Evolutionary conservation across 2,329 filamentous ascomycete genomes (phyloP), one percentile per base, ranked within the genome.

Genomic region (Ascochyta viciae-villosae): DNA sequence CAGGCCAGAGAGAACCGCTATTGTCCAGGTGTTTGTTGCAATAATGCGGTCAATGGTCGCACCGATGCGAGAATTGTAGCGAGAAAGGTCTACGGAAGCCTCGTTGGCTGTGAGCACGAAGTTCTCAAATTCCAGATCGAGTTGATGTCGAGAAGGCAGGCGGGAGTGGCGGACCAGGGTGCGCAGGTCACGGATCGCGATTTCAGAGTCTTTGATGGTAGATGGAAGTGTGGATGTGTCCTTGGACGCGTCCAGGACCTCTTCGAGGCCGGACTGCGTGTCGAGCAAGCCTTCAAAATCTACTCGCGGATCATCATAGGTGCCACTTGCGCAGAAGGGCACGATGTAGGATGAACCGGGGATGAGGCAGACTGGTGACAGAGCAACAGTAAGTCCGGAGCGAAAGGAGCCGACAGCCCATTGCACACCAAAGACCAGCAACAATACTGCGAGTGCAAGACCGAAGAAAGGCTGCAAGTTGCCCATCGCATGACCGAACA

Each of bases 191-290:
- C 90, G 85, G 33, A 95, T 87, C 1, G 88, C 87, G 2, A 86
- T 81, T 73, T 94, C 90, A 3, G 88, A 87, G 9, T 86, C 84
- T 77, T 92, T 93, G 87, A 95, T 92, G 64, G 91, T 89, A 63
- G 90, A 80, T 0, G 90, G 90, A 3, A 95, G 77, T 1, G 85
- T 86, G 1, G 87, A 85, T 1, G 87, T 85, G 22, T 87, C 82
- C 1, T 86, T 83, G 15, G 85, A 86, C 55, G 86, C 85, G 62
- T 90, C 85, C 4, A 95, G 77, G 0, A 95, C 86, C 54, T 89
- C 85, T 73, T 92, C 90, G 52, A 96, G 92, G 26, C 87, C 83
- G n/a, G 84, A 80, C 73, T 96, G 91, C 1, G 89, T 85, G 16
- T 82, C 82, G 80, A 95, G 89, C 22, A 96, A 81, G 43, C 88